phyloP scores from a whole-genome alignment of 2,329 filamentous ascomycete species.

The Claviceps citrina region DNA sequence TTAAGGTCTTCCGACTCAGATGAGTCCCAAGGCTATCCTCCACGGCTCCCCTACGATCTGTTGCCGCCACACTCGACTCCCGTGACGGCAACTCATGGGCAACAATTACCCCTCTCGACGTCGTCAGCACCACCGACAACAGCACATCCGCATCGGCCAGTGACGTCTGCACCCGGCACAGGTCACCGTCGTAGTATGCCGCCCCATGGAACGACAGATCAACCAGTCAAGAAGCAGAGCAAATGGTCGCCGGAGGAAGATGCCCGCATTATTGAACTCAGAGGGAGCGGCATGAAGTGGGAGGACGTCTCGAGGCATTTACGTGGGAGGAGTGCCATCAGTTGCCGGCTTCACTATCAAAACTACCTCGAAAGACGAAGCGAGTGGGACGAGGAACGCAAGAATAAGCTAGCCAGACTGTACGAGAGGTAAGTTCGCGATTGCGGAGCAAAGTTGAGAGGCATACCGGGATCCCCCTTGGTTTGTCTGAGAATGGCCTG shows the following conservation, averaged over 20 bases:
- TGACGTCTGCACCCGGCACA: conserved; percentile 19
- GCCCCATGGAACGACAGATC: conserved; percentile 37
- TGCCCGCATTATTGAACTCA: conserved; percentile 79
- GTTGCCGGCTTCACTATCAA: conserved; percentile 87
- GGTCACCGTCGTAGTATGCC: conserved; percentile 20
- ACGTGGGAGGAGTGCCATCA: conserved; percentile 82
- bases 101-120: conserved; percentile 8
- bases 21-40: conserved; percentile 44
- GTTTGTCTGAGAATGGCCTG: too few species aligned
- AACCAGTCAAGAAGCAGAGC: conserved; percentile 81
- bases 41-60: conserved; percentile 12
- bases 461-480: too few species aligned
- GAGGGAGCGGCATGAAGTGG: conserved; percentile 92
- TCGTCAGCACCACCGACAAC: background rate
- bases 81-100: conserved; percentile 9
- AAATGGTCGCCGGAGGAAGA: conserved; percentile 95
- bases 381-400: conserved; percentile 94
- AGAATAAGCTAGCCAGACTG: conserved; percentile 85
- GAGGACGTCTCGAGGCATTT: conserved; percentile 90
- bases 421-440: conserved; percentile 66
- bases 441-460: background rate
- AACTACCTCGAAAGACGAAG: conserved; percentile 89
- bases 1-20: conserved; percentile 62
- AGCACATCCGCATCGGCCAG: conserved; percentile 8
- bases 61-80: conserved; percentile 10